Base-by-base conservation (phyloP, 208 protist species). In the Wallacemonas sp. region DNA sequence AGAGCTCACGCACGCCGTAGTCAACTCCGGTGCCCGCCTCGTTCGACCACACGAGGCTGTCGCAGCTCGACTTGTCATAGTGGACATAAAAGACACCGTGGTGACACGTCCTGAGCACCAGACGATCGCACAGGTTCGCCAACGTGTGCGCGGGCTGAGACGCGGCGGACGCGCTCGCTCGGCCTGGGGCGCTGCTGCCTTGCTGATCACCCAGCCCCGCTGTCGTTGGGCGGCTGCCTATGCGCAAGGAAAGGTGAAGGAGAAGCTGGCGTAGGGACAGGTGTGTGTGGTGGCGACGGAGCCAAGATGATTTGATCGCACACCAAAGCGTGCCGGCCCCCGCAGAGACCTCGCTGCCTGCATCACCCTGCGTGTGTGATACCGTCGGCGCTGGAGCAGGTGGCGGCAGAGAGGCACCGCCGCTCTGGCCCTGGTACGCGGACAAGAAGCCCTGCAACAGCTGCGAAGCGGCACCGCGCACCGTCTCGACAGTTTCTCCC, bases 41-140 rank as follows among this genome's bases (percentile, higher is more conserved):
- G 14, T 80, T 90, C n/a, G 72, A 78, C 84, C 87, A 94, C 45
- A 89, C 86, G 19, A 96, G 38, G 33, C 75, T 88, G 63, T 94
- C 88, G 66, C 82, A 91, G 66, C 72, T 90, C n/a, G 82, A 86
- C 34, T 66, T 74, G 65, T 96, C 88, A 64, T 83, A 91, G 31
- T 71, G 64, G 26, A 96, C 66, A 2, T 70, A 65, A 1, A 65
- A 67, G 22, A 92, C 63, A 28, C 74, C 38, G 75, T 91, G 84
- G 51, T 30, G 68, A 56, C 76, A 70, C 59, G 91, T 86, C 4
- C 74, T 62, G 14, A 96, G 66, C 26, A 93, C 77, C n/a, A 93
- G 70, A 2, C 86, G 82, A 39, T 96, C 86, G 9, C 77, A 86
- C 17, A 68, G 54, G 19, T n/a, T n/a, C n/a, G n/a, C n/a, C n/a